phyloP scores from a whole-genome alignment of 179 eudicot species.

The Heliamphora ciliata region DNA sequence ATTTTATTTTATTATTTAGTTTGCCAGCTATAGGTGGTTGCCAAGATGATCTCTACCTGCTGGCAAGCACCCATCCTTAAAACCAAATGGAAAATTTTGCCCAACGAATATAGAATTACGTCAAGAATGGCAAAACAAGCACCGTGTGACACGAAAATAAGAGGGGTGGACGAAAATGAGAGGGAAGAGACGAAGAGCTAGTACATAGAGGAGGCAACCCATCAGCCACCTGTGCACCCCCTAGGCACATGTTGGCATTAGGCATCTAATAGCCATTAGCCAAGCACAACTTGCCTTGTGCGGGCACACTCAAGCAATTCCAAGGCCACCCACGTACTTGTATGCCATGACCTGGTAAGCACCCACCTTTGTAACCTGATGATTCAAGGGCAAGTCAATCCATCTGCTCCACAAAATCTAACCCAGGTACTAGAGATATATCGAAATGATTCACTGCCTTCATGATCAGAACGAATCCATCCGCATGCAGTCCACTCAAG shows the following conservation, averaged over 20 bases:
- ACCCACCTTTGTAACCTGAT: too few species aligned
- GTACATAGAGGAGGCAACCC: too few species aligned
- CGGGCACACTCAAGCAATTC: background rate
- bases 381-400: background rate
- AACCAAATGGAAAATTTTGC: background rate
- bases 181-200: too few species aligned
- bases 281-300: too few species aligned
- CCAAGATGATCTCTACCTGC: background rate
- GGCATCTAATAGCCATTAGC: too few species aligned
- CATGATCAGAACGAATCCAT: background rate
- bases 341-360: too few species aligned
- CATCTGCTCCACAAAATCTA: background rate
- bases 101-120: too few species aligned
- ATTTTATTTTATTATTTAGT: background rate
- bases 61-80: background rate
- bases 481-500: background rate
- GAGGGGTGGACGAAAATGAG: too few species aligned
- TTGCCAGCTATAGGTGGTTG: conserved; percentile 6
- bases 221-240: too few species aligned
- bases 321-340: background rate
- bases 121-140: too few species aligned
- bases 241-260: too few species aligned
- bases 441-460: background rate
- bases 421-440: background rate
- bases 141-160: too few species aligned